A percentile compares a stretch with the other conserved stretches of the same genome.
These are phyloP conservation scores for Arthromyces matolae DNA, from an alignment of 768 basidiomycete species.

Conservation along the genomic window DNA sequence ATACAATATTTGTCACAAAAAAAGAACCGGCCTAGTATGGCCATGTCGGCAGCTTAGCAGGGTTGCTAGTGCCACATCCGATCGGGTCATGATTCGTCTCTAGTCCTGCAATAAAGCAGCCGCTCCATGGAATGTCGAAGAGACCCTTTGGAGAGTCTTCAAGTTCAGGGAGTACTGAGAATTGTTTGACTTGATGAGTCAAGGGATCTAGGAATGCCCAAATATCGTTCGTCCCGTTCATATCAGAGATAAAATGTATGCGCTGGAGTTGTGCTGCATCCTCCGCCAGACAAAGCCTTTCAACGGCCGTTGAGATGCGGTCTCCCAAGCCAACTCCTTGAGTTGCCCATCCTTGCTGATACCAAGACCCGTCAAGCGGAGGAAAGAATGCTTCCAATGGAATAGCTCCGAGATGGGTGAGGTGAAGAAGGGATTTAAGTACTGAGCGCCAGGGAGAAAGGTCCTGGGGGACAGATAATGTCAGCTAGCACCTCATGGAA, in stretches of 20 bases:
- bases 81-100: background rate
- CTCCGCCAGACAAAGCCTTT: background rate
- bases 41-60: background rate
- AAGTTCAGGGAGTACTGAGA: background rate
- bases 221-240: background rate
- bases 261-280: background rate
- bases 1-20: too few species aligned
- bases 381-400: background rate
- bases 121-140: background rate
- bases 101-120: background rate
- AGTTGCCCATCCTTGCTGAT: background rate
- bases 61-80: background rate
- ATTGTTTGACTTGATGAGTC: background rate
- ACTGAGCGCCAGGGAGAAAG: background rate
- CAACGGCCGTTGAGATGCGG: background rate
- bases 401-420: background rate
- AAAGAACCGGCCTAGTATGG: too few species aligned
- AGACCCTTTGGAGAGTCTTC: background rate
- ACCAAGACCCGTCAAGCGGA: background rate
- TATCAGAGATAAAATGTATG: background rate
- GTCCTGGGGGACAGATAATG: background rate
- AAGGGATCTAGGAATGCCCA: background rate
- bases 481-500: background rate
- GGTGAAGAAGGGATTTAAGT: background rate
- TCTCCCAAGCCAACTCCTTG: background rate